phyloP scores from a whole-genome alignment of 371 early-diverging fungal species.

The Actinomucor elegans region DNA sequence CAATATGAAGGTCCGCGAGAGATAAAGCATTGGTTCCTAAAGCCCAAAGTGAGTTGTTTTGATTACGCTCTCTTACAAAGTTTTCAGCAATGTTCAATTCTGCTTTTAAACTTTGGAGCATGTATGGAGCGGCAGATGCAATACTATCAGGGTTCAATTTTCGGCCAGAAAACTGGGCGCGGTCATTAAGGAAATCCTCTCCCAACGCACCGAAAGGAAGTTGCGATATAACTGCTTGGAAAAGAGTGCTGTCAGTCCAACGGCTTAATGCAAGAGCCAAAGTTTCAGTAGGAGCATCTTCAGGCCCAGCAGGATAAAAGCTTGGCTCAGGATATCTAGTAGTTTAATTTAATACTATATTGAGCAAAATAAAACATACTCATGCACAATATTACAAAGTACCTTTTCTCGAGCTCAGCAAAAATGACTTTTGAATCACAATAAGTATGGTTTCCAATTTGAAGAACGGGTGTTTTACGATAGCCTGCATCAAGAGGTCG shows the following conservation, averaged over 20 bases:
- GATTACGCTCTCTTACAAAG: background rate
- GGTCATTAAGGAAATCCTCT: constrained; percentile 17
- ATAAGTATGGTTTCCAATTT: constrained; percentile 59
- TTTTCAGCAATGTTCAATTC: constrained; percentile 4
- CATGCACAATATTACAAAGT: background rate
- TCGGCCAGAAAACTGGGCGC: constrained; percentile 7
- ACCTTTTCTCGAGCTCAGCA: constrained; percentile 54
- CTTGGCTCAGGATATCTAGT: constrained; percentile 23
- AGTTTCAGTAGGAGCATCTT: background rate
- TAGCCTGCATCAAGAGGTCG: constrained; percentile 55
- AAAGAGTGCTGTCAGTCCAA: constrained; percentile 12
- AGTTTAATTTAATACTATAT: background rate
- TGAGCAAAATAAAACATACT: background rate
- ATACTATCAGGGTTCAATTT: background rate
- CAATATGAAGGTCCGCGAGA: constrained; percentile 11
- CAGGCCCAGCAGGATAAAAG: constrained; percentile 9
- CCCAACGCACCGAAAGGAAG: constrained; percentile 5
- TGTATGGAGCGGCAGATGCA: constrained; percentile 3
- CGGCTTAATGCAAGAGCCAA: background rate
- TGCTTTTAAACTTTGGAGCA: constrained; percentile 6
- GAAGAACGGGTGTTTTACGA: constrained; percentile 60
- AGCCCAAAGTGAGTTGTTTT: constrained; percentile 7
- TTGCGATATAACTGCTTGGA: constrained; percentile 5
- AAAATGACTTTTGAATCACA: constrained; percentile 53
- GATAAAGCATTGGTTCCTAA: constrained; percentile 7